phyloP scores from a whole-genome alignment of 441 rosid species.

The Pelargonium citronellum region DNA sequence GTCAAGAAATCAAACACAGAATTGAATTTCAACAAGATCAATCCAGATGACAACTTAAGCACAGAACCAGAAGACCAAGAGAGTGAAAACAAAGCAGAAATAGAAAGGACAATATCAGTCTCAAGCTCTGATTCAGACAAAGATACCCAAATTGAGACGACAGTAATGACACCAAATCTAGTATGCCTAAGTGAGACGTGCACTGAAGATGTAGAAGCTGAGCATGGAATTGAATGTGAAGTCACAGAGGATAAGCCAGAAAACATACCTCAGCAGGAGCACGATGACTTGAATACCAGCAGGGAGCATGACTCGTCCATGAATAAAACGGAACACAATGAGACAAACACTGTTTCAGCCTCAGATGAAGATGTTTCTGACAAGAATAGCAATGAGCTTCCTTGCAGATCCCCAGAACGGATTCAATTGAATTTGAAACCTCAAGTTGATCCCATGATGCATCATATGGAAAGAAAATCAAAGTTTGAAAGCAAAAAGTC shows the following conservation, averaged over 20 bases:
- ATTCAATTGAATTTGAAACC: constrained; percentile 11
- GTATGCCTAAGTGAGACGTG: constrained; percentile 5
- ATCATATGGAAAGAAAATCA: background rate
- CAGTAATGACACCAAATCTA: background rate
- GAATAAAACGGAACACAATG: background rate
- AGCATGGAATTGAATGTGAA: background rate
- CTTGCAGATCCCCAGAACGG: constrained; percentile 11
- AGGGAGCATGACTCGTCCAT: background rate
- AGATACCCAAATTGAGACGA: background rate
- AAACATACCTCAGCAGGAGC: background rate
- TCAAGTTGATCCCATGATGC: background rate
- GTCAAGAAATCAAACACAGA: too few relatives aligned
- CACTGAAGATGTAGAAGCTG: background rate
- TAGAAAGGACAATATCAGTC: constrained; percentile 13
- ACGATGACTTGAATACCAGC: constrained; percentile 13
- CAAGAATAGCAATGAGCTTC: constrained; percentile 10
- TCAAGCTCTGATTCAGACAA: constrained; percentile 19
- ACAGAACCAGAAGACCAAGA: constrained; percentile 22
- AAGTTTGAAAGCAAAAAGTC: background rate
- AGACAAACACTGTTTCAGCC: background rate
- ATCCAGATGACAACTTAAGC: constrained; percentile 8
- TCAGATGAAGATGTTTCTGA: constrained; percentile 15
- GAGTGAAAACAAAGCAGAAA: constrained; percentile 5
- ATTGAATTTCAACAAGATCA: constrained; percentile 9
- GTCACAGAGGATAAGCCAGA: background rate